Evolutionary conservation across 768 basidiomycete species (phyloP), one percentile per base, ranked within the genome.

Genomic region (Suillus discolor): DNA sequence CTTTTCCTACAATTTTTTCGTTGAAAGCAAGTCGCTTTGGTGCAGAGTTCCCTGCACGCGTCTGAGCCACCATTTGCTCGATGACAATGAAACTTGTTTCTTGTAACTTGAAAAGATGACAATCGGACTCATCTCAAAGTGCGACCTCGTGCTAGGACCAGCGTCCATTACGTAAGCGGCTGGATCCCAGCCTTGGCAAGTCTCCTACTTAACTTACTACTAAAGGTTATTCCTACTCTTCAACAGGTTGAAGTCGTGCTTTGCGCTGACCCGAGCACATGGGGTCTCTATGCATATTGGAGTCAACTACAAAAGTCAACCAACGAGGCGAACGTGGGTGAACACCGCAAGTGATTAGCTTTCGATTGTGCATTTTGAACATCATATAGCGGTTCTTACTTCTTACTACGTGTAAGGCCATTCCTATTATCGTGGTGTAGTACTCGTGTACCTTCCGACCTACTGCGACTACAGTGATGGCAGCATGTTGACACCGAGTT

Each of bases 1-100:
- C 88, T 74, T 92, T 92, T 57, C 86, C 88, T 38, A 88, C 79
- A 59, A 98, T 85, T 78, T 93, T 94, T 66, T 96, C 95, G 73
- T 84, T 85, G 75, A 98, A 98, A 15, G 81, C 73, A 69, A 93
- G 86, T 72, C 87, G 90, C 77, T 84, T 84, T 28, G 85, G 80
- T 20, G 86, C 78, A 13, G 83, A 69, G 66, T 82, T 80, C 25
- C 81, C 83, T 45, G 84, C 85, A 71, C 90, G 86, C 68, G 90
- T 92, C 72, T 90, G 88, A 42, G 89, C 88, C 73, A 91, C 89
- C 91, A 92, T 92, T 70, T 73, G 74, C 74, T 62, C 25, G 64
- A 51, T 57, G 62, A 64, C n/a, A 44, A 16, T 53, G 64, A 42
- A 57, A 63, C 1, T 31, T 28, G 57, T 60, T 13, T 42, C 59